These are phyloP conservation scores for Magnaporthiopsis rhizophila DNA, from an alignment of 2,329 filamentous ascomycete species.

Conservation along the genomic window DNA sequence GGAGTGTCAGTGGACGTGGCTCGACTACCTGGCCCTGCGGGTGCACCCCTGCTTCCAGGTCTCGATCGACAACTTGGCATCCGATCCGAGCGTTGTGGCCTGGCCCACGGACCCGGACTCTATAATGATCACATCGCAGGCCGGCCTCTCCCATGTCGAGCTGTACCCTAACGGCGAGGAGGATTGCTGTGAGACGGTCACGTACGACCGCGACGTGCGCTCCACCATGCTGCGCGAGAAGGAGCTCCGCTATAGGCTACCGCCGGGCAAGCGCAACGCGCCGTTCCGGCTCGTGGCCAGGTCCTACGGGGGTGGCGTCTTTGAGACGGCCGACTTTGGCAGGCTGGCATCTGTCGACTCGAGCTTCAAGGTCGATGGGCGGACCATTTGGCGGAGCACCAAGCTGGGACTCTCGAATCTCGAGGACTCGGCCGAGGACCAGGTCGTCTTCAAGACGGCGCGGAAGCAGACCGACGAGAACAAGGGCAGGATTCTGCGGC, in stretches of 20 bases:
- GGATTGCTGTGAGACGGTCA: conserved; percentile 71
- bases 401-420: conserved; percentile 66
- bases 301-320: conserved; percentile 65
- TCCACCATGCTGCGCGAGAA: conserved; percentile 69
- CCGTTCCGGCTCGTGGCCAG: conserved; percentile 62
- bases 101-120: conserved; percentile 69
- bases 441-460: conserved; percentile 67
- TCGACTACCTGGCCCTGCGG: conserved; percentile 83
- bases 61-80: conserved; percentile 44
- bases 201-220: conserved; percentile 61
- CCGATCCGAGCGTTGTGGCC: conserved; percentile 73
- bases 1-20: conserved; percentile 85
- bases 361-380: conserved; percentile 57
- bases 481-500: conserved; percentile 56
- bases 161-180: conserved; percentile 74
- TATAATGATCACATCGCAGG: conserved; percentile 67
- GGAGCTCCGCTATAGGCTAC: conserved; percentile 63
- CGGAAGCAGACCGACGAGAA: conserved; percentile 34
- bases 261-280: conserved; percentile 59
- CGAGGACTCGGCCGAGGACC: conserved; percentile 60
- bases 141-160: conserved; percentile 80
- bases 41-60: conserved; percentile 78
- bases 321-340: conserved; percentile 71
- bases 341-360: conserved; percentile 63
- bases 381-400: conserved; percentile 67